Evolutionary conservation across 2,329 filamentous ascomycete genomes (phyloP).

Genomic region (Neofusicoccum cordaticola): DNA sequence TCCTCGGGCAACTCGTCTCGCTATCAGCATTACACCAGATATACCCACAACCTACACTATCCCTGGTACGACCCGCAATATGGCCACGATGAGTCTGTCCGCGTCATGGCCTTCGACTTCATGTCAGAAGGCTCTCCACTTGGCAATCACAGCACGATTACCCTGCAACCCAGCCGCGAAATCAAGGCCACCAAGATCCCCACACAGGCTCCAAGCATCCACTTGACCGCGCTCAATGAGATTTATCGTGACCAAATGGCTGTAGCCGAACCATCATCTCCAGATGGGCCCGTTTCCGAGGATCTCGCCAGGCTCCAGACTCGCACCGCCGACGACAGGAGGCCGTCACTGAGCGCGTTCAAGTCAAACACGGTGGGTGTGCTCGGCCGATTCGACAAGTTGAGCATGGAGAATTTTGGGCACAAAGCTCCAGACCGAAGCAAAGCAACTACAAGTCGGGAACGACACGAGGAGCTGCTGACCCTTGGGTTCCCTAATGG

Average conservation of each 20-base stretch:
- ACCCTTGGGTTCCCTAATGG: conserved; percentile 35
- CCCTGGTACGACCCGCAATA: conserved; percentile 47
- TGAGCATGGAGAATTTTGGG: conserved; percentile 33
- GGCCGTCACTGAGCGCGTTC: not conserved
- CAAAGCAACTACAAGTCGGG: conserved; percentile 30
- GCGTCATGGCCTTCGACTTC: conserved; percentile 61
- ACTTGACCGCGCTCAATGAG: conserved; percentile 45
- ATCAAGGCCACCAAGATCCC: conserved; percentile 51
- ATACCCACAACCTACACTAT: conserved; percentile 40
- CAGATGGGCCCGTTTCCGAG: conserved; percentile 32
- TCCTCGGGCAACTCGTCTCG: conserved; percentile 30
- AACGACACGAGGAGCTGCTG: conserved; percentile 37
- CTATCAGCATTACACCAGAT: conserved; percentile 44
- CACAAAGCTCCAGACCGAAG: conserved; percentile 29
- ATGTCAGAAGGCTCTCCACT: conserved; percentile 46
- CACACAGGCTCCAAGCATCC: conserved; percentile 39
- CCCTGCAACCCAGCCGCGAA: conserved; percentile 51
- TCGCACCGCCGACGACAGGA: not conserved
- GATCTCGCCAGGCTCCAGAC: conserved; percentile 29
- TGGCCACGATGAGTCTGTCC: conserved; percentile 44
- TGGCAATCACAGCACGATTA: conserved; percentile 52
- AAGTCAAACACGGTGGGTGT: not conserved
- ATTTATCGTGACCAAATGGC: conserved; percentile 36
- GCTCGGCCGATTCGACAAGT: conserved; percentile 26
- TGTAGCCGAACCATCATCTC: conserved; percentile 30